A percentile compares a stretch with the other conserved stretches of the same genome.
Conservation (phyloP, 345 rosid species). For the Brassica cretica region DNA sequence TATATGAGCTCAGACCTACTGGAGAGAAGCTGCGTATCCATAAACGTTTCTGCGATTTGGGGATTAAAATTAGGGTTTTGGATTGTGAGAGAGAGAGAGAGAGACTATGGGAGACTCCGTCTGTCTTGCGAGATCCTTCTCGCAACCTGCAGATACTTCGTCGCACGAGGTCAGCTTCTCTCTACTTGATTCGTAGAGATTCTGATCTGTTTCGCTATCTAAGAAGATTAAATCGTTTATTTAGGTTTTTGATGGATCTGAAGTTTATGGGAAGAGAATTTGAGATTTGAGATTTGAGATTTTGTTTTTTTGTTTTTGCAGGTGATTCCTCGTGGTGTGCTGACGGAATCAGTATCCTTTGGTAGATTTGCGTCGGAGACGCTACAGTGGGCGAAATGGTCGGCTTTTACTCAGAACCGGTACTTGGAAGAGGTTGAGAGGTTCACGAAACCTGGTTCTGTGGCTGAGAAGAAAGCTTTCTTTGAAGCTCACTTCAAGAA, state of each 20-base stretch:
- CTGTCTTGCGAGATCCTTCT: slow-evolving; percentile 72
- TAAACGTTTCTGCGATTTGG: slow-evolving; percentile 20
- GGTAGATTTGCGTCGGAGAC: slow-evolving; percentile 87
- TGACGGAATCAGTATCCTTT: slow-evolving; percentile 78
- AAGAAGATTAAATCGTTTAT: slow-evolving; percentile 6
- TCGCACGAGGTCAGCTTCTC: slow-evolving; percentile 56
- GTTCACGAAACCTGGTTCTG: slow-evolving; percentile 81
- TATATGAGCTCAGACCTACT: slow-evolving; percentile 24
- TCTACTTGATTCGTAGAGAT: not conserved
- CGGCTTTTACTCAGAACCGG: slow-evolving; percentile 86
- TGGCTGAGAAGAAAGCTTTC: slow-evolving; percentile 85
- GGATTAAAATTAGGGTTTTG: slow-evolving; percentile 29
- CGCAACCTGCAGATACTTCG: slow-evolving; percentile 67
- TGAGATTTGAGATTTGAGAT: slow-evolving; percentile 1
- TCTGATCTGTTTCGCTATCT: not conserved
- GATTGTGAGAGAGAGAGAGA: not conserved
- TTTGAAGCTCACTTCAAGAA: slow-evolving; percentile 86
- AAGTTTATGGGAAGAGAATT: not conserved
- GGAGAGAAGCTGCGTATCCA: not conserved
- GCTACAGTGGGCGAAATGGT: slow-evolving; percentile 88
- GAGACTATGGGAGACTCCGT: slow-evolving; percentile 34
- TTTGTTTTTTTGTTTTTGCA: slow-evolving; percentile 35
- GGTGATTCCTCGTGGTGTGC: slow-evolving; percentile 59
- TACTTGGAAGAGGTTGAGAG: slow-evolving; percentile 87
- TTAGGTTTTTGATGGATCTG: not conserved